Percentiles rank a stretch among this genome's conserved stretches.
phyloP scores from a whole-genome alignment of 1,139 yeast genomes.

The Hyphopichia fennica region DNA sequence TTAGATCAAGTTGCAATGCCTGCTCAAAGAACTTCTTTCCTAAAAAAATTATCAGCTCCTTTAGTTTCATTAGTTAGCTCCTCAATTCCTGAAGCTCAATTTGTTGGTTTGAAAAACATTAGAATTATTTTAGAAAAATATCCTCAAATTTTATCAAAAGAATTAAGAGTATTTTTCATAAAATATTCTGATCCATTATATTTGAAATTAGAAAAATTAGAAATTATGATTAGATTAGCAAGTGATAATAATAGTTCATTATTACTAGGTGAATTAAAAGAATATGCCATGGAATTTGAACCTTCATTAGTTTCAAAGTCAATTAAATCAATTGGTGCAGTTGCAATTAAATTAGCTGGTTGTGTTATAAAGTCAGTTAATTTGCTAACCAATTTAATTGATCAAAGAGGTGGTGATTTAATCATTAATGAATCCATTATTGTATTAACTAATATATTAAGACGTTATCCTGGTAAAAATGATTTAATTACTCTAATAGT shows the following conservation, averaged over 20 bases:
- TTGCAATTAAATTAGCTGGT: constrained; percentile 76
- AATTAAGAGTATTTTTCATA: constrained; percentile 86
- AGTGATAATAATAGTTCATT: constrained; percentile 66
- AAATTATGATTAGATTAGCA: constrained; percentile 84
- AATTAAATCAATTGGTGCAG: constrained; percentile 80
- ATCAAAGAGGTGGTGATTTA: constrained; percentile 71
- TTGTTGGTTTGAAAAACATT: constrained; percentile 89
- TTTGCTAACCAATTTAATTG: constrained; percentile 69
- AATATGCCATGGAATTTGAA: constrained; percentile 93
- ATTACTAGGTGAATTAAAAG: constrained; percentile 81
- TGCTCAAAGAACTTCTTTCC: constrained; percentile 38
- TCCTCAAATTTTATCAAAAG: constrained; percentile 76
- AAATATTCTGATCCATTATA: constrained; percentile 95
- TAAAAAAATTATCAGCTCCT: constrained; percentile 86
- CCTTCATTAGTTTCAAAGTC: constrained; percentile 83
- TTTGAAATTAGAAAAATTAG: constrained; percentile 88
- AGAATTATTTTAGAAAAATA: constrained; percentile 86
- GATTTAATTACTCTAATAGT: constrained; percentile 65
- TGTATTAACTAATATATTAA: constrained; percentile 74
- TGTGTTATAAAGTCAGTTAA: constrained; percentile 72
- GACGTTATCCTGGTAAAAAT: constrained; percentile 69
- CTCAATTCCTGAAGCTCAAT: constrained; percentile 91
- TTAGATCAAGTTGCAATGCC: constrained; percentile 47
- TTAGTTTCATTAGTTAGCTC: constrained; percentile 84
- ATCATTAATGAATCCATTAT: constrained; percentile 78